Evolutionary conservation across 768 basidiomycete genomes (phyloP).

Genomic region (Boletus bicolor): DNA sequence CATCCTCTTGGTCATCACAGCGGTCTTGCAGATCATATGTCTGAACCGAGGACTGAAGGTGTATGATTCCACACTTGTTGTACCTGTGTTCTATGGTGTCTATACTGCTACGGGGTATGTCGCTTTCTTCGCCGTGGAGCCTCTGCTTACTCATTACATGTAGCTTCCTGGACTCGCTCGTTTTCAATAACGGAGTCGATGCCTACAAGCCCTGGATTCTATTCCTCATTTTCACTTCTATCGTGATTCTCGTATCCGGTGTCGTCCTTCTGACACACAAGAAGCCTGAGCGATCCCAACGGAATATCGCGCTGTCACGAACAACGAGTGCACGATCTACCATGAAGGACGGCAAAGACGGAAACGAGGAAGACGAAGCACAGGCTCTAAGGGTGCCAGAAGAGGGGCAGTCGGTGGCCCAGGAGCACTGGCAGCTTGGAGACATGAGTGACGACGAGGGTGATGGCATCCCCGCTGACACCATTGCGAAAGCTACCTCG

Average conservation of each 20-base stretch:
- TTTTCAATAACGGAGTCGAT: conserved; percentile 83
- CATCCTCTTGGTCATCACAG: conserved; percentile 59
- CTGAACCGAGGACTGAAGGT: conserved; percentile 87
- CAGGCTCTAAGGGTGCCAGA: conserved; percentile 34
- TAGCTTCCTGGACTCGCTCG: conserved; percentile 61
- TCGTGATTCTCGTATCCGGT: conserved; percentile 81
- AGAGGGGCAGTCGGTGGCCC: conserved; percentile 35
- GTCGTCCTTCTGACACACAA: conserved; percentile 94
- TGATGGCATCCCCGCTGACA: conserved; percentile 38
- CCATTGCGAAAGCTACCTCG: conserved; percentile 29
- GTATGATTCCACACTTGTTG: conserved; percentile 88
- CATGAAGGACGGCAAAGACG: conserved; percentile 11
- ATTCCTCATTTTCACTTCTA: conserved; percentile 83
- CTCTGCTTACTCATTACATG: conserved; percentile 4
- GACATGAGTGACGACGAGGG: conserved; percentile 68
- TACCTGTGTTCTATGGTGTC: conserved; percentile 92
- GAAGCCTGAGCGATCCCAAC: conserved; percentile 60
- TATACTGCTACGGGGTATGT: conserved; percentile 80
- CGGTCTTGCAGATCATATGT: conserved; percentile 87
- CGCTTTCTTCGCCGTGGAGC: neutral
- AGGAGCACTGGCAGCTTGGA: conserved; percentile 67
- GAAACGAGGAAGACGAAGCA: conserved; percentile 37
- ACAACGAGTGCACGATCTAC: conserved; percentile 25
- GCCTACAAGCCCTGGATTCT: conserved; percentile 89
- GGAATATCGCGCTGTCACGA: conserved; percentile 28